Conservation (phyloP, 257 asterid species). For the Fraxinus excelsior region DNA sequence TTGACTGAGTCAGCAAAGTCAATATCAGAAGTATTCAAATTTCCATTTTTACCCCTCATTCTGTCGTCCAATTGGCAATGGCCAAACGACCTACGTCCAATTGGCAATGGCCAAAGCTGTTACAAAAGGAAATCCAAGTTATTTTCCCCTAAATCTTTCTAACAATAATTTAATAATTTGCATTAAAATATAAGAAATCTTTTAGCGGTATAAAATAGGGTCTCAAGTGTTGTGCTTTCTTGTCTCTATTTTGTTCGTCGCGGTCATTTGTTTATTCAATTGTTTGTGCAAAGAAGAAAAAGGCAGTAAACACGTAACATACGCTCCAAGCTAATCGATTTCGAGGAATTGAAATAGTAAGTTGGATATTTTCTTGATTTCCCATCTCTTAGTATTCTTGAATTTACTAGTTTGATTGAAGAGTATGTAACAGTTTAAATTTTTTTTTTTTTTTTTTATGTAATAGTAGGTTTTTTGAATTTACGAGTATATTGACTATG, state of each 20-base stretch:
- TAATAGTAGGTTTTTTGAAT: background rate
- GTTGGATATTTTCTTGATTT: slow-evolving; percentile 23
- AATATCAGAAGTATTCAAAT: slow-evolving; percentile 7
- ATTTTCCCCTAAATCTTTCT: background rate
- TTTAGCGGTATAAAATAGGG: background rate
- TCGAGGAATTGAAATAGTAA: slow-evolving; percentile 16
- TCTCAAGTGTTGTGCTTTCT: background rate
- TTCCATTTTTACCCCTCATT: slow-evolving; percentile 29
- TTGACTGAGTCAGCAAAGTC: slow-evolving; percentile 21
- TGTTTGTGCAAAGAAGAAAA: slow-evolving; percentile 24
- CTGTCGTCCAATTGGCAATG: slow-evolving; percentile 6
- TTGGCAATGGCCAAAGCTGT: background rate
- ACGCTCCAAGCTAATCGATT: slow-evolving; percentile 16
- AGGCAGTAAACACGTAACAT: slow-evolving; percentile 6
- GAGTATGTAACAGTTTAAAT: background rate
- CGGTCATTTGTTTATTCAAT: slow-evolving; percentile 18
- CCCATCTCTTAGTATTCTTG: slow-evolving; percentile 4
- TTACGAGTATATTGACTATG: background rate
- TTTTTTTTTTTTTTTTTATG: slow-evolving; percentile 16
- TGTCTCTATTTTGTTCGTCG: background rate
- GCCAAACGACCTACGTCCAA: background rate
- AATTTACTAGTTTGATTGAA: slow-evolving; percentile 11
- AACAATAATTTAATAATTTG: slow-evolving; percentile 2
- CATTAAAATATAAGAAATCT: background rate
- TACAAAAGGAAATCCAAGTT: background rate